Conservation (phyloP, 208 protist genomes). For the Phytomonas serpens region DNA sequence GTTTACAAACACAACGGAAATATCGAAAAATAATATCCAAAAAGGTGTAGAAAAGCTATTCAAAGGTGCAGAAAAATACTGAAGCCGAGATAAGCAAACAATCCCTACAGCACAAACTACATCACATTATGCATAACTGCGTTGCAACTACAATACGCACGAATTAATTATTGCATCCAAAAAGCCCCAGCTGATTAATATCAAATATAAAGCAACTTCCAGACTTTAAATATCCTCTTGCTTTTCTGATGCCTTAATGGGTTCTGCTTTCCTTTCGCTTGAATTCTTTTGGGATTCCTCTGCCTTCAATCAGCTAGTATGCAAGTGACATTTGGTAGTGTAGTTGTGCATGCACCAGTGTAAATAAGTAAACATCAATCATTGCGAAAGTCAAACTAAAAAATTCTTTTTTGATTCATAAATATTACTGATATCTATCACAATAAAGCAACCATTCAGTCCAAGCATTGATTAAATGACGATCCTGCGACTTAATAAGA, state of each 20-base stretch:
- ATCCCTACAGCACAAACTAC: neutral
- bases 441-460: neutral
- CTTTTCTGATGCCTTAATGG: neutral
- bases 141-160: neutral
- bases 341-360: neutral
- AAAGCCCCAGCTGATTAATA: neutral
- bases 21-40: neutral
- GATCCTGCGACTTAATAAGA: neutral
- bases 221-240: neutral
- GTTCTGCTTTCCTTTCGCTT: neutral
- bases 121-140: neutral
- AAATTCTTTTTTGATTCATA: neutral
- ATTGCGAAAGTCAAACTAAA: neutral
- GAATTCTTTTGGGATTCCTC: neutral
- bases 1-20: neutral
- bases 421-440: neutral
- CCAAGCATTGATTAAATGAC: neutral
- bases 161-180: neutral
- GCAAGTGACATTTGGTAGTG: neutral
- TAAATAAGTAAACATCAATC: neutral
- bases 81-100: neutral
- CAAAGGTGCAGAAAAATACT: constrained; percentile 6
- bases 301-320: neutral
- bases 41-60: neutral
- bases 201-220: neutral